A percentile compares a stretch with the other conserved stretches of the same genome.
These are phyloP conservation scores for Heterobasidion parviporum DNA, from an alignment of 1,284 basidiomycete species.

Conservation along the genomic window DNA sequence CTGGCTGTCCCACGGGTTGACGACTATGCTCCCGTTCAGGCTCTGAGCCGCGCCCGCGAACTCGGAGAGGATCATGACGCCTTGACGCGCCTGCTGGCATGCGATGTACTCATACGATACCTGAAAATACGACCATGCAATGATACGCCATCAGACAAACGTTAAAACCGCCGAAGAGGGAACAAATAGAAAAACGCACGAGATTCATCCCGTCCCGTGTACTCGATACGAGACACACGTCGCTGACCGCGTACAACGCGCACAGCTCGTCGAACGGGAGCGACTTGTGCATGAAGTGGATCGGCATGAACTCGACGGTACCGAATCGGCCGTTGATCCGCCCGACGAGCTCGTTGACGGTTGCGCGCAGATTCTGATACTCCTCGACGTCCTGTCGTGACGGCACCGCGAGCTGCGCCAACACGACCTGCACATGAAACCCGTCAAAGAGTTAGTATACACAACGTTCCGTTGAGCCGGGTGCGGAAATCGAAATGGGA, in stretches of 20 bases:
- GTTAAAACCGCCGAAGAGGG: background rate
- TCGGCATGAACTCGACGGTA: slow-evolving; percentile 98
- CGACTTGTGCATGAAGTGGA: slow-evolving; percentile 97
- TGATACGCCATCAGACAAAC: background rate
- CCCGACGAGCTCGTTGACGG: slow-evolving; percentile 96
- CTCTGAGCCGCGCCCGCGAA: slow-evolving; percentile 98
- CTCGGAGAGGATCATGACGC: slow-evolving; percentile 96
- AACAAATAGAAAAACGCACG: slow-evolving; percentile 37
- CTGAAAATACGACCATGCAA: slow-evolving; percentile 29
- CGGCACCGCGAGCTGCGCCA: slow-evolving; percentile 95
- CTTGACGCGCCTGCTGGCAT: slow-evolving; percentile 87
- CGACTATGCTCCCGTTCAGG: slow-evolving; percentile 87
- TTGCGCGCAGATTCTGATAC: slow-evolving; percentile 94
- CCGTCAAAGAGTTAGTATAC: background rate
- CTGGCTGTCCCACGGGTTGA: slow-evolving; percentile 95
- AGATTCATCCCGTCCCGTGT: slow-evolving; percentile 99
- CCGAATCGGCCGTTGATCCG: slow-evolving; percentile 98
- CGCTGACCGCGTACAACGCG: slow-evolving; percentile 92
- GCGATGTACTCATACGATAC: slow-evolving; percentile 99
- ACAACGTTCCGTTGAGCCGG: too few species aligned
- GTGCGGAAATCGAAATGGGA: too few species aligned
- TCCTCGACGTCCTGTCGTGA: slow-evolving; percentile 98
- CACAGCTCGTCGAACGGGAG: slow-evolving; percentile 93
- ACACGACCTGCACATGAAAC: slow-evolving; percentile 58
- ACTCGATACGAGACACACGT: slow-evolving; percentile 92